These are phyloP conservation scores for Hypoxylon fragiforme DNA, from an alignment of 495 filamentous ascomycete species.

Conservation along the genomic window DNA sequence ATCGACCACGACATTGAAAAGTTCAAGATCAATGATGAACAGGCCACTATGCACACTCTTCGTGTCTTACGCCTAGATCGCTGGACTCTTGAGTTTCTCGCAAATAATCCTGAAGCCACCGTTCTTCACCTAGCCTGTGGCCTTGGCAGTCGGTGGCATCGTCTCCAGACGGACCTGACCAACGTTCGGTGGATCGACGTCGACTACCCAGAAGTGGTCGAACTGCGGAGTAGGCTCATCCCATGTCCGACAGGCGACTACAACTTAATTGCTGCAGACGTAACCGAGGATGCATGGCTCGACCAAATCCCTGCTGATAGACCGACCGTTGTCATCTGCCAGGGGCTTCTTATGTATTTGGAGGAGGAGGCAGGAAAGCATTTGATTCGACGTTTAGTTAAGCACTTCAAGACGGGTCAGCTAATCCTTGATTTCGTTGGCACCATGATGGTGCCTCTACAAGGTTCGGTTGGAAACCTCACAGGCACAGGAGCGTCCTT, in stretches of 20 bases:
- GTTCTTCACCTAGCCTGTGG: constrained; percentile 37
- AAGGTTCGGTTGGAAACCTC: constrained; percentile 11
- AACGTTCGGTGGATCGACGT: constrained; percentile 33
- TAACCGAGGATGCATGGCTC: constrained; percentile 27
- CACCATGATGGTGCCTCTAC: constrained; percentile 10
- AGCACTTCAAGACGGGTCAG: constrained; percentile 32
- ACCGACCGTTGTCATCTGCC: constrained; percentile 25
- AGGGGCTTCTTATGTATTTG: constrained; percentile 36
- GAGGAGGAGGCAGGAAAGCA: constrained; percentile 20
- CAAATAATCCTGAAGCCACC: constrained; percentile 19
- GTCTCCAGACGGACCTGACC: constrained; percentile 21
- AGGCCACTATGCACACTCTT: constrained; percentile 9
- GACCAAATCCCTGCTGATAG: constrained; percentile 26
- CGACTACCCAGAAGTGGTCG: constrained; percentile 33
- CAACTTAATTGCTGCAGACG: constrained; percentile 17
- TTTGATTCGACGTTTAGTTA: constrained; percentile 23
- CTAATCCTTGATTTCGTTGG: constrained; percentile 30
- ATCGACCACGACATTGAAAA: constrained; percentile 25
- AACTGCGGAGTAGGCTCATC: constrained; percentile 23
- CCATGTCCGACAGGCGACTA: constrained; percentile 30
- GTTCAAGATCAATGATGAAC: constrained; percentile 10
- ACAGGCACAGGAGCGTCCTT: constrained; percentile 22
- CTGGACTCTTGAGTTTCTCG: constrained; percentile 29
- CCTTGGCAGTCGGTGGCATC: constrained; percentile 30
- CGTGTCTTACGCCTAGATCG: constrained; percentile 18